These are phyloP conservation scores for Suhomyces bribrorum DNA, from an alignment of 1,139 yeast genomes.

Conservation along the genomic window DNA sequence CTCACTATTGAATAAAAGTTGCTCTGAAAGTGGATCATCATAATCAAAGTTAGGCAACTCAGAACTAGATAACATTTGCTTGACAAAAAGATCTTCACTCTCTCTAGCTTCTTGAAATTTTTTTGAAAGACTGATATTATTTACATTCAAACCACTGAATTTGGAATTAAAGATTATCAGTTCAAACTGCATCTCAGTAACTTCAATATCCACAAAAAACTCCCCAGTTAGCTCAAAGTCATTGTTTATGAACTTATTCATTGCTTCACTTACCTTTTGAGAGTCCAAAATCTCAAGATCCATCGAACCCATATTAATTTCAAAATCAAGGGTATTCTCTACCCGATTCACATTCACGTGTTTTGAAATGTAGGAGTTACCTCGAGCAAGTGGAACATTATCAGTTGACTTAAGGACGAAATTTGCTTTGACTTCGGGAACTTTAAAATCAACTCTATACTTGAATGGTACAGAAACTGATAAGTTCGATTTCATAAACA, in stretches of 20 bases:
- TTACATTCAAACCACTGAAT: constrained; percentile 8
- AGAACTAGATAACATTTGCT: too few species aligned
- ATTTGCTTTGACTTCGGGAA: constrained; percentile 18
- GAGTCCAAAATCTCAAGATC: constrained; percentile 19
- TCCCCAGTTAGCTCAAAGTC: constrained; percentile 8
- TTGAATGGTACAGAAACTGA: constrained; percentile 14
- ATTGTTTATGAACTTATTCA: constrained; percentile 16
- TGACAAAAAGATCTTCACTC: background rate
- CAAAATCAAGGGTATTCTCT: constrained; percentile 12
- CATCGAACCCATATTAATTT: constrained; percentile 12
- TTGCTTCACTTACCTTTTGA: constrained; percentile 17
- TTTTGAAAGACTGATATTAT: constrained; percentile 5
- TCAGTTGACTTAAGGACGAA: constrained; percentile 14
- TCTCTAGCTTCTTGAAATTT: background rate
- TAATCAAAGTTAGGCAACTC: background rate
- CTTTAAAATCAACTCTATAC: constrained; percentile 15
- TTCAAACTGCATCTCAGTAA: constrained; percentile 20
- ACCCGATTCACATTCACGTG: constrained; percentile 10
- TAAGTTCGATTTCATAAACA: constrained; percentile 16
- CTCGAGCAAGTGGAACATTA: constrained; percentile 14
- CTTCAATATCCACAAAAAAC: constrained; percentile 17
- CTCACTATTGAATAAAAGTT: background rate
- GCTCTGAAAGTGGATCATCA: background rate
- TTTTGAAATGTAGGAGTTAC: constrained; percentile 16
- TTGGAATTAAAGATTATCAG: constrained; percentile 12